Percentiles rank a stretch among this genome's conserved stretches.
Evolutionary conservation across 148 eudicot species (phyloP).

Genomic region (Rhododendron ferrugineum): DNA sequence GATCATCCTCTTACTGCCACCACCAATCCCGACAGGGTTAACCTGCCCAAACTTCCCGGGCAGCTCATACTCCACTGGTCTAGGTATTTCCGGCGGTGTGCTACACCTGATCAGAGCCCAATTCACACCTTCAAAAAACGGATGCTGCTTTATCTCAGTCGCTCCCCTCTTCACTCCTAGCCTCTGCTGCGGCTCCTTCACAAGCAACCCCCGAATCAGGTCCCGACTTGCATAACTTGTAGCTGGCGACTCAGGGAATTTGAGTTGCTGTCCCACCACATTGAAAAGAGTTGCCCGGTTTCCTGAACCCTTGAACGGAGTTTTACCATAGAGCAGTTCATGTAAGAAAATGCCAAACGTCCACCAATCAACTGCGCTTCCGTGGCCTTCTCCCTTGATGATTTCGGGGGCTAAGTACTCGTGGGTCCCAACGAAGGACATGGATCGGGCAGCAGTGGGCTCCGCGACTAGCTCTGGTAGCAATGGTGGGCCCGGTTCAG

Average conservation of each 20-base stretch:
- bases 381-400: constrained; percentile 44
- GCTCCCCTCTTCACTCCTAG: constrained; percentile 41
- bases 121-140: constrained; percentile 42
- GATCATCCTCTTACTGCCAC: constrained; percentile 34
- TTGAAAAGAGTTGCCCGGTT: constrained; percentile 44
- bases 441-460: constrained; percentile 43
- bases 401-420: constrained; percentile 47
- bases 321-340: constrained; percentile 36
- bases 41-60: constrained; percentile 10
- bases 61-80: constrained; percentile 22
- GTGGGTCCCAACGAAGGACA: constrained; percentile 49
- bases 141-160: constrained; percentile 43
- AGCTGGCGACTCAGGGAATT: constrained; percentile 36
- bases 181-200: constrained; percentile 43
- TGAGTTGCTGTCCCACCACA: constrained; percentile 47
- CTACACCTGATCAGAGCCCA: constrained; percentile 49
- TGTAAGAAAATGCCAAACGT: constrained; percentile 41
- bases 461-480: constrained; percentile 43
- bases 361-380: constrained; percentile 56
- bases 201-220: constrained; percentile 33
- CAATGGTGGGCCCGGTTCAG: constrained; percentile 13
- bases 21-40: constrained; percentile 30
- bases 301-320: constrained; percentile 44
- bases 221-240: constrained; percentile 40
- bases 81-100: constrained; percentile 43